Base-by-base conservation (phyloP, 768 basidiomycete species). In the Pleurotus salmoneostramineus region DNA sequence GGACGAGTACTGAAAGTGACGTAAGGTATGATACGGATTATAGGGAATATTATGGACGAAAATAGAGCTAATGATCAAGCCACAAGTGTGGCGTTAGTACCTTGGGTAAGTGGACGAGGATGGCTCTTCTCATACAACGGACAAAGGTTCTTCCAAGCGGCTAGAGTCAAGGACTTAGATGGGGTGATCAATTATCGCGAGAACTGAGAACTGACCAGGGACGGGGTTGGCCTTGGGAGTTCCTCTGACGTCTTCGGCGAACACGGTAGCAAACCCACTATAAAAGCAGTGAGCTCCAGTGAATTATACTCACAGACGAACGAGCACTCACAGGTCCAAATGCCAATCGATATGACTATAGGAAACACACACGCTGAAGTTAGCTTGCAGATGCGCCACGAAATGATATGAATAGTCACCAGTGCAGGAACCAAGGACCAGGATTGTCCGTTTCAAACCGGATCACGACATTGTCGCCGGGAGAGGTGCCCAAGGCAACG, bases 391-490 rank as follows among this genome's bases (percentile, higher is more conserved):
- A n/a, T 45, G 6, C 44, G 12, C 6, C 44, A 11, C 12, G 8
- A 40, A 40, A 40, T 31, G 61, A 60, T 14, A 6, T 51, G 33
- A 15, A 40, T 43, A 27, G 5, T 31, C 31, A 76, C 73, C 74
- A 76, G 56, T 75, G 74, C 21, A 75, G 58, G 54, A 76, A 66
- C 79, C 78, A 81, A 2, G 78, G 77, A 3, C 83, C 82, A 37
- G 81, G 65, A 56, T 82, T 82, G 50, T 82, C 76, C 1, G 81
- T 82, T 1, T 62, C 66, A 63, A 82, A 83, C 1, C 83, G 71
- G 57, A 85, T 74, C 0, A 77, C 76, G 27, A 77, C 74, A 56
- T 73, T 74, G 57, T 73, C 72, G 1, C 66, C 69, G 0, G 59
- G 56, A 11, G 60, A 57, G 17, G 15, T 15, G 3, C 76, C 78